phyloP scores from a whole-genome alignment of 139 green algal genomes.

The Volvox africanus region DNA sequence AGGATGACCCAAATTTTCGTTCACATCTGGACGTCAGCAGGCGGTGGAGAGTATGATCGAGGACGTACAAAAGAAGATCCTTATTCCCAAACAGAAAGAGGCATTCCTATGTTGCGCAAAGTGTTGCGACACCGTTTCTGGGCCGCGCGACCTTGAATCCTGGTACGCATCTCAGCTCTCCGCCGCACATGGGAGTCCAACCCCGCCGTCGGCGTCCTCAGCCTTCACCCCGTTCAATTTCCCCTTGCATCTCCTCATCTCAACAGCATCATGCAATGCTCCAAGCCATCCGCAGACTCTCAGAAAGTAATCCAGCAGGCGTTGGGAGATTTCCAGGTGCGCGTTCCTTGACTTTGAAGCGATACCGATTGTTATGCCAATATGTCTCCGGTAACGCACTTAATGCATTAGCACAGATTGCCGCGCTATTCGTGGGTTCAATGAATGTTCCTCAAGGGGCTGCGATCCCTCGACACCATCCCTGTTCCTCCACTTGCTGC shows the following conservation, averaged over 20 bases:
- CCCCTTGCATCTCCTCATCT: background rate
- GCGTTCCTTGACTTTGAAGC: background rate
- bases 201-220: background rate
- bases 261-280: conserved; percentile 47
- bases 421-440: too few relatives aligned
- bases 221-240: background rate
- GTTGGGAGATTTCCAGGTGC: conserved; percentile 52
- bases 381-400: too few relatives aligned
- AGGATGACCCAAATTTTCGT: background rate
- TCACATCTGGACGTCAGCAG: conserved; percentile 4
- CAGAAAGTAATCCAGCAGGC: conserved; percentile 53
- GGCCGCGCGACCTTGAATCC: conserved; percentile 49
- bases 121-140: conserved; percentile 54
- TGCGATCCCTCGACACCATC: too few relatives aligned
- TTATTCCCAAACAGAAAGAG: conserved; percentile 63
- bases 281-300: background rate
- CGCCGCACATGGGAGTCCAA: background rate
- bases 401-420: too few relatives aligned
- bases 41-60: conserved; percentile 58
- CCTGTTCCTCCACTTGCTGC: too few relatives aligned
- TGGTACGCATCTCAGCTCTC: conserved; percentile 25
- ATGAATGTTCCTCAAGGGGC: too few relatives aligned
- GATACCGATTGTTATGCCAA: too few relatives aligned
- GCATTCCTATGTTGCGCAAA: conserved; percentile 65
- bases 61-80: conserved; percentile 52